Base-by-base conservation (phyloP, 2,329 filamentous ascomycete species). In the Cadophora sp. region DNA sequence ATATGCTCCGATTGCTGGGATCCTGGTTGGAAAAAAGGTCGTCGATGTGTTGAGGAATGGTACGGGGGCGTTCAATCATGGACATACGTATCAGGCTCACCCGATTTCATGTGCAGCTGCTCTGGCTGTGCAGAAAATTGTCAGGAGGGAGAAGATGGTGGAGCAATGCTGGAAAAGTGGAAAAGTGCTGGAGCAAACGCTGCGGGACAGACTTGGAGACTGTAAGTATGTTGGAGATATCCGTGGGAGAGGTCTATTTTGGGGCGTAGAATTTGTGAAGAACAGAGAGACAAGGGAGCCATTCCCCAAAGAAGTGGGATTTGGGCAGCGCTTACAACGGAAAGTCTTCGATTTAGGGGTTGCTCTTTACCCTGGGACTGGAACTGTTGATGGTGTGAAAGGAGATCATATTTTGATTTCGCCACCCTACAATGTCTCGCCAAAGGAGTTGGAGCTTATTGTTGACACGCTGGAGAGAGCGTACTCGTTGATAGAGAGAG, bases 371-470 rank as follows among this genome's bases (percentile, higher is more conserved):
- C 83, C 83, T 19, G 85, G 86, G 4, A 80, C 80, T 19, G 87
- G 87, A 7, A 85, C 83, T 4, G 84, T 81, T 7, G 71, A 88
- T 72, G 87, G 87, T 16, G 75, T 77, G n/a, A 76, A 75, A 7
- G 88, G 88, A 4, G 88, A 91, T 73, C 86, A 89, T 77, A 79
- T 89, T 55, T 79, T 90, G 46, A 75, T 91, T 37, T 84, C 87
- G 8, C 89, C 89, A 22, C 82, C 87, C 5, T 90, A 86, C 77
- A 87, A 83, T 72, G 79, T 87, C 53, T 84, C 81, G 34, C 40
- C 22, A n/a, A 29, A 24, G 9, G 63, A 50, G 55, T 19, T 65
- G 24, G 46, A 31, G 37, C 43, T 26, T 31, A 46, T 64, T 29
- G 62, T 64, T 14, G 37, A 27, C 2, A 1, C 43, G 11, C 53